Evolutionary conservation across 768 basidiomycete genomes (phyloP).

Genomic region (Porpolomopsis calyptriformis): DNA sequence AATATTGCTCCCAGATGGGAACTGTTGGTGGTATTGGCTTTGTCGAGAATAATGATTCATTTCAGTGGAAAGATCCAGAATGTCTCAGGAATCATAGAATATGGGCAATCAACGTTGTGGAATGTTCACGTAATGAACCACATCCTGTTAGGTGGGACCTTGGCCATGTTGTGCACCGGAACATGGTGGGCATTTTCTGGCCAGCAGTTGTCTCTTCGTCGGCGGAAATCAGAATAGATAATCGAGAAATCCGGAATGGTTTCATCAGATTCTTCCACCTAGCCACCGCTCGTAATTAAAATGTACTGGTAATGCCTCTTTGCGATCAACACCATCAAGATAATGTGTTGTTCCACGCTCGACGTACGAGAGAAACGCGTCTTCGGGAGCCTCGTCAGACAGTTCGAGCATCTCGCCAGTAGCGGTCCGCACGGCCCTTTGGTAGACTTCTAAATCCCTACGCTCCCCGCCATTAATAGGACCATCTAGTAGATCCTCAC

Average conservation of each 20-base stretch:
- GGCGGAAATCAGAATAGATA: neutral
- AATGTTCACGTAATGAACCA: slow-evolving; percentile 21
- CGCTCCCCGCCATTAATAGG: slow-evolving; percentile 43
- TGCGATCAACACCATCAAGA: slow-evolving; percentile 23
- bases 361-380: slow-evolving; percentile 33
- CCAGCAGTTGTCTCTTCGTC: slow-evolving; percentile 9
- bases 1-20: slow-evolving; percentile 17
- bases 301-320: slow-evolving; percentile 25
- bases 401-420: slow-evolving; percentile 29
- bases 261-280: slow-evolving; percentile 1
- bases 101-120: slow-evolving; percentile 18
- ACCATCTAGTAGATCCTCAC: slow-evolving; percentile 50
- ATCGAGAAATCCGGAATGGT: neutral
- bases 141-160: slow-evolving; percentile 22
- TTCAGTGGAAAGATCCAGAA: slow-evolving; percentile 17
- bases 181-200: slow-evolving; percentile 18
- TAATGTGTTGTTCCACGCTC: slow-evolving; percentile 29
- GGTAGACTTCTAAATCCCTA: slow-evolving; percentile 50
- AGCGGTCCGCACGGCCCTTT: slow-evolving; percentile 39
- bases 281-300: slow-evolving; percentile 40
- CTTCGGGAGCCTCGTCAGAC: slow-evolving; percentile 31
- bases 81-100: slow-evolving; percentile 14
- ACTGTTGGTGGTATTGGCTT: slow-evolving; percentile 13
- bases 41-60: slow-evolving; percentile 21
- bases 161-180: slow-evolving; percentile 12